phyloP scores from a whole-genome alignment of 768 basidiomycete genomes.

The Leccinum boreale region DNA sequence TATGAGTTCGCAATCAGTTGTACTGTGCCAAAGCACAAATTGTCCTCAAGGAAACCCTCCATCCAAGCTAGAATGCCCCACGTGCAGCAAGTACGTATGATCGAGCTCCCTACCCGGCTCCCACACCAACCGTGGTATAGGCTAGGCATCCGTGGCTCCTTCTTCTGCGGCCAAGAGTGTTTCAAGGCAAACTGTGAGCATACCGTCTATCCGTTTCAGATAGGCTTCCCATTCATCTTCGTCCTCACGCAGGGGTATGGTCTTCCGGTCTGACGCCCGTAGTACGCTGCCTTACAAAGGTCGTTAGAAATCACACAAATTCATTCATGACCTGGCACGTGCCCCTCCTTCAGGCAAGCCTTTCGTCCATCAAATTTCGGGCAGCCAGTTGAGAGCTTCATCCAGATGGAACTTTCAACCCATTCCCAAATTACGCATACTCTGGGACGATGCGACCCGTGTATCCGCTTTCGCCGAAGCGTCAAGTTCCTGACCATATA shows the following conservation, averaged over 20 bases:
- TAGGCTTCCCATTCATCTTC: background rate
- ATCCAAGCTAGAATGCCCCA: slow-evolving; percentile 87
- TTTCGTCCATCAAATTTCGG: background rate
- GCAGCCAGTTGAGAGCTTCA: background rate
- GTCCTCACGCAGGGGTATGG: slow-evolving; percentile 24
- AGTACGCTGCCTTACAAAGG: background rate
- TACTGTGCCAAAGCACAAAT: slow-evolving; percentile 63
- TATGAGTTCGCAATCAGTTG: slow-evolving; percentile 37
- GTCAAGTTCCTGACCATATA: slow-evolving; percentile 80
- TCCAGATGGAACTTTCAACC: slow-evolving; percentile 75
- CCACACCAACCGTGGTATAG: slow-evolving; percentile 36
- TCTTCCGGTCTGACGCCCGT: background rate
- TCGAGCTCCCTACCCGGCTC: background rate
- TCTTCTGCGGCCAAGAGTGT: slow-evolving; percentile 94
- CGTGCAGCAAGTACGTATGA: slow-evolving; percentile 78
- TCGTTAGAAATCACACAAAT: slow-evolving; percentile 76
- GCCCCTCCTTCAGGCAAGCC: slow-evolving; percentile 22
- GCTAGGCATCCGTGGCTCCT: slow-evolving; percentile 77
- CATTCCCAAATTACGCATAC: slow-evolving; percentile 72
- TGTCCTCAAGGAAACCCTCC: slow-evolving; percentile 83
- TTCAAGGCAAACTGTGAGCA: slow-evolving; percentile 91
- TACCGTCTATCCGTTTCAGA: background rate
- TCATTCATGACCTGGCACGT: slow-evolving; percentile 62
- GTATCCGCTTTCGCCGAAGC: slow-evolving; percentile 82
- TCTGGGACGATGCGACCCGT: slow-evolving; percentile 77